Percentiles rank a stretch among this genome's conserved stretches.
Conservation (phyloP, 208 protist genomes). For the Porcisia hertigi region DNA sequence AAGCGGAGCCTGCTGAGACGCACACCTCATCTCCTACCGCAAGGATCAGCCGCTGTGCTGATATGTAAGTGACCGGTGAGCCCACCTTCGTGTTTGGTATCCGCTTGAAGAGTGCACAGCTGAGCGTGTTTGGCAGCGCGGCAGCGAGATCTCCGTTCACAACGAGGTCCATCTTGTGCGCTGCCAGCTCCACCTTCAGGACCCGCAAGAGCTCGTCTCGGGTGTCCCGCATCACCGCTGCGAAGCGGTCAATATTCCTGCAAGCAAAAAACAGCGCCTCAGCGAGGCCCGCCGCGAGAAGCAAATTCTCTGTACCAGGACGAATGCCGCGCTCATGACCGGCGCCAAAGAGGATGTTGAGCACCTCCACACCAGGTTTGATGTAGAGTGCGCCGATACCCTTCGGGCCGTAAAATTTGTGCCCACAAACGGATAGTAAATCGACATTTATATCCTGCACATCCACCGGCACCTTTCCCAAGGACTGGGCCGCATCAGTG, state of each 20-base stretch:
- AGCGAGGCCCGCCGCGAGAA: conserved; percentile 76
- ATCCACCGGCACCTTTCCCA: conserved; percentile 97
- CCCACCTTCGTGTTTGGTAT: conserved; percentile 31
- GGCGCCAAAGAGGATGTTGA: conserved; percentile 79
- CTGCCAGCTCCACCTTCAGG: conserved; percentile 53
- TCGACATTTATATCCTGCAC: conserved; percentile 93
- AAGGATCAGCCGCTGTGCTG: conserved; percentile 64
- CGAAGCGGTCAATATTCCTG: conserved; percentile 34
- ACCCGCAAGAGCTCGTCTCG: conserved; percentile 63
- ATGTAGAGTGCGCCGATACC: conserved; percentile 83
- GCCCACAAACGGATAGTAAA: conserved; percentile 95
- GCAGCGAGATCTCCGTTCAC: conserved; percentile 63
- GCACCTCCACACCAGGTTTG: conserved; percentile 46
- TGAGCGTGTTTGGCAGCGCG: conserved; percentile 86
- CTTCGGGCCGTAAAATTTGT: conserved; percentile 99
- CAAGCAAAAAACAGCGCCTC: conserved; percentile 64
- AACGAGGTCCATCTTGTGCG: conserved; percentile 61
- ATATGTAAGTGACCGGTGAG: conserved; percentile 62
- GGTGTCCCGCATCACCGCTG: conserved; percentile 50
- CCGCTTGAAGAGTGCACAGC: conserved; percentile 71
- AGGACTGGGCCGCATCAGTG: conserved; percentile 95
- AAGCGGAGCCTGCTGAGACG: conserved; percentile 86
- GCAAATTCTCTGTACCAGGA: conserved; percentile 87
- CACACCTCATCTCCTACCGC: conserved; percentile 70
- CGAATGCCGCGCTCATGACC: conserved; percentile 82